Evolutionary conservation across 768 basidiomycete genomes (phyloP), one percentile per base, ranked within the genome.

Genomic region (Chlorophyllum brunneum): DNA sequence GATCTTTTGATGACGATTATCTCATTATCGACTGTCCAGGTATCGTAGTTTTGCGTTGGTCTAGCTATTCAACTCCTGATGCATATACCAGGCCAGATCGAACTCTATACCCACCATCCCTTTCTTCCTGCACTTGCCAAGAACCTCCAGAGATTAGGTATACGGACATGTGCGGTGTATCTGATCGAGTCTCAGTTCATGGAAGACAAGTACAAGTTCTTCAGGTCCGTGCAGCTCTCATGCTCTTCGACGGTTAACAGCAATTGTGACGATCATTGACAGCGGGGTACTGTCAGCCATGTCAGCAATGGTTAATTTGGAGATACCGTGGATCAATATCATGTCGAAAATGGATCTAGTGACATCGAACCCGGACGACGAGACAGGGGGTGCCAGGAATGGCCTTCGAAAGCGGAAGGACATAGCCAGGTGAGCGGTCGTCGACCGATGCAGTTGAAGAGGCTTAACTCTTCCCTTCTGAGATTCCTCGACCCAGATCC

Each of bases 271-370:
- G 27, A 41, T 55, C 51, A 47, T 30, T 6, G 41, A 58, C 58
- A 92, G 92, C 54, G 97, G 97, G 16, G 95, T 98, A 6, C 77
- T 99, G 51, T 91, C 90, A 37, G 97, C 97, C 24, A 98, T 99
- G 97, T 94, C 92, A 31, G 94, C 95, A 24, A 99, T 99, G 97
- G 90, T 98, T 30, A 94, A 93, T 61, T 80, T 99, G 34, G 97
- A 98, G 63, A 84, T 97, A 30, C 94, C 95, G 0, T 95, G 93
- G 88, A 86, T 99, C 56, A 98, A 98, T 61, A 71, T 98, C 65
- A 93, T 99, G 90, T 95, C 92, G 38, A 99, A 99, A 70, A 98
- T 99, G 97, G 97, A 99, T 67, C 80, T 99, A 39, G 89, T 98
- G 40, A 91, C 82, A 0, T 67, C 74, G 1, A 83, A 80, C 59